A percentile compares a stretch with the other conserved stretches of the same genome.
Evolutionary conservation across 257 asterid genomes (phyloP).

Genomic region (Paulownia fortunei): DNA sequence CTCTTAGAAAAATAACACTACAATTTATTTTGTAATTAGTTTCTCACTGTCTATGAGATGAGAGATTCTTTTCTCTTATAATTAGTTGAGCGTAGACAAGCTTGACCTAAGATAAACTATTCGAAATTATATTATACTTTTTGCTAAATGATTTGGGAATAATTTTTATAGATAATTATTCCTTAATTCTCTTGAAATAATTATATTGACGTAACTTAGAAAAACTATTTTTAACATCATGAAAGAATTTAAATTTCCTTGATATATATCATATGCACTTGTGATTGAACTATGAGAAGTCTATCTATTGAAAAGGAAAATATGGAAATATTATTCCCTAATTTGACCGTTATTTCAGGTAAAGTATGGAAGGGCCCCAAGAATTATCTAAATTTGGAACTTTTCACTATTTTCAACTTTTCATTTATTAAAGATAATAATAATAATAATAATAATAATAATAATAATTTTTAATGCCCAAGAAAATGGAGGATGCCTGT

Average conservation of each 20-base stretch:
- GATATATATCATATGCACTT: background rate
- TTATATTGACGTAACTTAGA: background rate
- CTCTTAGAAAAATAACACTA: no score
- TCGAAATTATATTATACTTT: no score
- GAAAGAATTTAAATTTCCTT: background rate
- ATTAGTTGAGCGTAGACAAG: no score
- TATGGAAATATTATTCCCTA: constrained; percentile 15
- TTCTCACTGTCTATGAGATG: no score
- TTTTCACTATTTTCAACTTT: constrained; percentile 30
- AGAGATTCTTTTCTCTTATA: no score
- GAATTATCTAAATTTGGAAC: constrained; percentile 21
- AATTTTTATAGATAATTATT: no score
- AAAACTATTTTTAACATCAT: background rate
- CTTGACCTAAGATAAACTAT: no score
- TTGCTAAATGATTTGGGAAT: no score
- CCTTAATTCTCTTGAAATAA: background rate
- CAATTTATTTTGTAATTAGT: no score
- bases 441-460: constrained; percentile 12
- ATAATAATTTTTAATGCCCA: constrained; percentile 17
- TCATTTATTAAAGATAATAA: background rate
- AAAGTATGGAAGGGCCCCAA: constrained; percentile 21
- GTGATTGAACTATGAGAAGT: background rate
- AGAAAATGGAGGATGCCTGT: constrained; percentile 17
- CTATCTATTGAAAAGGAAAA: background rate
- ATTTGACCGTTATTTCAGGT: constrained; percentile 43